A percentile compares a stretch with the other conserved stretches of the same genome.
phyloP scores from a whole-genome alignment of 768 basidiomycete species.

The Sistotremastrum niveocremeum region DNA sequence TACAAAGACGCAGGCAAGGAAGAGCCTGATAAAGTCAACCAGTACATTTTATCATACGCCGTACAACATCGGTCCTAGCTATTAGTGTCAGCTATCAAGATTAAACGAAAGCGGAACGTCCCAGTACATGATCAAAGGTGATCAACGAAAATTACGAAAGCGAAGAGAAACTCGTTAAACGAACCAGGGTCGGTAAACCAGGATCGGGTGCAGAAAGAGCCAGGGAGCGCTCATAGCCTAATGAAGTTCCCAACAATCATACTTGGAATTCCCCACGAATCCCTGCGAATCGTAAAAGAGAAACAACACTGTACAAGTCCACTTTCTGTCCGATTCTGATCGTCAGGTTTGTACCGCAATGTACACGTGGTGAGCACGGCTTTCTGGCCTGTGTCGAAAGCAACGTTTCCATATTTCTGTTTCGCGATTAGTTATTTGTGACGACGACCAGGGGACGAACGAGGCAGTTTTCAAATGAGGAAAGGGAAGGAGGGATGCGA shows the following conservation, averaged over 20 bases:
- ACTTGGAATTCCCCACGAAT: slow-evolving; percentile 77
- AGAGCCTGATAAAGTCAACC: too few relatives aligned
- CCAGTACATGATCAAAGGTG: too few relatives aligned
- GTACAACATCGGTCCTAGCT: too few relatives aligned
- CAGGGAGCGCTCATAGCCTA: slow-evolving; percentile 30
- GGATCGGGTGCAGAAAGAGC: too few relatives aligned
- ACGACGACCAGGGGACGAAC: not conserved
- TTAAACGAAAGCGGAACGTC: too few relatives aligned
- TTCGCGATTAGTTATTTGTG: not conserved
- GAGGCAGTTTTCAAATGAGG: not conserved
- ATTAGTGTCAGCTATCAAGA: too few relatives aligned
- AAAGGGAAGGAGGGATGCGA: not conserved
- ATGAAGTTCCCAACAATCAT: slow-evolving; percentile 90
- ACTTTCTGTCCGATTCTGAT: slow-evolving; percentile 37
- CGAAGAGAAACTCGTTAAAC: too few relatives aligned
- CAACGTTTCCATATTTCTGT: slow-evolving; percentile 90
- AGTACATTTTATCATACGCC: too few relatives aligned
- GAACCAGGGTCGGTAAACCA: too few relatives aligned
- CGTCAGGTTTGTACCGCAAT: slow-evolving; percentile 57
- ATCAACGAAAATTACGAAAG: too few relatives aligned
- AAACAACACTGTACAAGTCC: slow-evolving; percentile 79
- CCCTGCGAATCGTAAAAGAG: slow-evolving; percentile 78
- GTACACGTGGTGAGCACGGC: slow-evolving; percentile 89
- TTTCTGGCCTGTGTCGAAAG: slow-evolving; percentile 85
- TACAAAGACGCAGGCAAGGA: too few relatives aligned